Evolutionary conservation across 2,329 filamentous ascomycete species (phyloP).

Genomic region (Drechslerella coelobrocha): DNA sequence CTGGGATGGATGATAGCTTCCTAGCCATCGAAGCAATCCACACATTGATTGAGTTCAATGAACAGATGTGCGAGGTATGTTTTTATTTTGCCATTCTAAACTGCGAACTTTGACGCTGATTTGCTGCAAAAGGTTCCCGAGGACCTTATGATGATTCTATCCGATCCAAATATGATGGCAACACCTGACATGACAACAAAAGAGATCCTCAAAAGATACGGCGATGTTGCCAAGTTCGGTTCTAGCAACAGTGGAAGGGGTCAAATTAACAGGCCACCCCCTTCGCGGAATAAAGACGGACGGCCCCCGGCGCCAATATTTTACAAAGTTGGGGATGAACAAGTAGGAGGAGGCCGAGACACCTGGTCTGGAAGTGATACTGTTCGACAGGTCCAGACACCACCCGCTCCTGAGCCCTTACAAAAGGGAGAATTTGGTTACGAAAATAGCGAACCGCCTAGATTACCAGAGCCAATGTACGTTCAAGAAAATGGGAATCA

Average conservation of each 20-base stretch:
- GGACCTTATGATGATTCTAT: constrained; percentile 83
- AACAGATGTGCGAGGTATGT: constrained; percentile 95
- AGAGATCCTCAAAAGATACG: constrained; percentile 92
- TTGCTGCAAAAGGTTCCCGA: constrained; percentile 75
- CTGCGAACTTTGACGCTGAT: neutral
- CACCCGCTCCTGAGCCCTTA: constrained; percentile 61
- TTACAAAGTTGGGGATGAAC: constrained; percentile 83
- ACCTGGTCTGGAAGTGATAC: constrained; percentile 84
- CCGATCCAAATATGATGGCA: constrained; percentile 81
- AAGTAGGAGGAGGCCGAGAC: constrained; percentile 65
- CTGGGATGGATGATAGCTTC: constrained; percentile 84
- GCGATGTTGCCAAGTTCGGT: constrained; percentile 75
- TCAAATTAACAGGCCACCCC: constrained; percentile 64
- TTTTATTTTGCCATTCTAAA: constrained; percentile 14
- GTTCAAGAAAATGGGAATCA: constrained; percentile 40
- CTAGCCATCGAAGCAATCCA: constrained; percentile 91
- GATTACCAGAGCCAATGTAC: constrained; percentile 61
- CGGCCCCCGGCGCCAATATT: constrained; percentile 66
- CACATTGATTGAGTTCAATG: constrained; percentile 87
- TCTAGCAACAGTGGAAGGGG: constrained; percentile 64
- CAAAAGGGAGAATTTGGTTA: neutral
- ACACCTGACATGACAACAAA: constrained; percentile 91
- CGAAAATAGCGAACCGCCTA: constrained; percentile 19
- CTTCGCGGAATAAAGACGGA: constrained; percentile 61
- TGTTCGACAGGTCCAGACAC: constrained; percentile 74